These are phyloP conservation scores for Rubia peregrina DNA, from an alignment of 305 asterid species.

Conservation along the genomic window DNA sequence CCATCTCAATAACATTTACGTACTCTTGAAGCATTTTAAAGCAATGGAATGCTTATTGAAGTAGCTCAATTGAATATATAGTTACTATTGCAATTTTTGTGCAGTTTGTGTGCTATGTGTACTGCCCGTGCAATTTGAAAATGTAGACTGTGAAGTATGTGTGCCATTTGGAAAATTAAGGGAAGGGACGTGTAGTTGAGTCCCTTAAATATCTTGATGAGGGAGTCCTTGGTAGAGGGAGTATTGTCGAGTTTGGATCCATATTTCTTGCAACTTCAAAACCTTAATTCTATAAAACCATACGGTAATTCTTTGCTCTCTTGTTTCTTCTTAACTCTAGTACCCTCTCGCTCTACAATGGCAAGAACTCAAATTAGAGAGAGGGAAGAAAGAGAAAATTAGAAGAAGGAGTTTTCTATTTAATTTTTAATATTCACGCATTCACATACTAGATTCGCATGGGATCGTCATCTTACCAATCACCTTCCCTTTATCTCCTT, in stretches of 20 bases:
- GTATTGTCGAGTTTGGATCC: constrained; percentile 74
- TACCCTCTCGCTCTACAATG: background rate
- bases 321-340: background rate
- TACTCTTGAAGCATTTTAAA: too few species aligned
- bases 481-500: too few species aligned
- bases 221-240: constrained; percentile 27
- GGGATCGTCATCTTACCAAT: background rate
- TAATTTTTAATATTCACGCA: too few species aligned
- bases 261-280: constrained; percentile 8
- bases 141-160: too few species aligned
- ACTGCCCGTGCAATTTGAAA: too few species aligned
- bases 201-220: constrained; percentile 68
- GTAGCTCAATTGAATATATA: too few species aligned
- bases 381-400: background rate
- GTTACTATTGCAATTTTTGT: too few species aligned
- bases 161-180: too few species aligned
- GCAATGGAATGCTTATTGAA: too few species aligned
- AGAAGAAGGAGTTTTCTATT: background rate
- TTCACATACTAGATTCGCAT: background rate
- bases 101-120: too few species aligned
- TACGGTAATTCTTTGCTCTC: background rate
- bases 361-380: background rate
- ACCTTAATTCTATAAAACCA: background rate
- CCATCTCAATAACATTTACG: too few species aligned
- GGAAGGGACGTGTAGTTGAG: too few species aligned